phyloP scores from a whole-genome alignment of 192 early-diverging fungal genomes.

The Linderina pennispora region DNA sequence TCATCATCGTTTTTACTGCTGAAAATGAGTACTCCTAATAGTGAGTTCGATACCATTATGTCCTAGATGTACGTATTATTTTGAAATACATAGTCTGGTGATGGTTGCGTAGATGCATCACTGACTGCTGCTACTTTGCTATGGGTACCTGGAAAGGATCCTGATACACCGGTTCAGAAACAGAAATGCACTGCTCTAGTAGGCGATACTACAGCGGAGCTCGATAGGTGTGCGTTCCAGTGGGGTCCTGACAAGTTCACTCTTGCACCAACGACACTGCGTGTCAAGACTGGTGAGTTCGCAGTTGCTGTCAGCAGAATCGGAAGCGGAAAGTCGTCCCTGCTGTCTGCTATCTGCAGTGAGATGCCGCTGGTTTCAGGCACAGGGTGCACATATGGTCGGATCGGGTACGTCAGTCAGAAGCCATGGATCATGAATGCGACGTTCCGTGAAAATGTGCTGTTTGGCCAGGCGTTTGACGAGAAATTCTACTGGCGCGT shows the following conservation, averaged over 20 bases:
- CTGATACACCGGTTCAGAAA: too few species aligned
- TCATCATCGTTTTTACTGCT: too few species aligned
- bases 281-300: conserved; percentile 58
- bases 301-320: conserved; percentile 79
- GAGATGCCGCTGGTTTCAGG: conserved; percentile 78
- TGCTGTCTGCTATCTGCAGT: conserved; percentile 62
- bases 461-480: conserved; percentile 33
- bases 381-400: conserved; percentile 59
- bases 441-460: conserved; percentile 44
- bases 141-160: too few species aligned
- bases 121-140: too few species aligned
- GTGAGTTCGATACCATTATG: too few species aligned
- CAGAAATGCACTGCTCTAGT: too few species aligned
- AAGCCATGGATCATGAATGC: conserved; percentile 33
- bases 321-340: conserved; percentile 67
- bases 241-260: conserved; percentile 37
- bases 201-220: conserved; percentile 2
- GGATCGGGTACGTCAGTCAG: conserved; percentile 40
- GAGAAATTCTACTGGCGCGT: conserved; percentile 14
- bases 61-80: too few species aligned
- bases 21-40: too few species aligned
- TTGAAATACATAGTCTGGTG: too few species aligned
- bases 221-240: conserved; percentile 16
- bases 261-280: conserved; percentile 53
- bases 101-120: too few species aligned